These are phyloP conservation scores for Platismatia glauca DNA, from an alignment of 495 filamentous ascomycete genomes.

Conservation along the genomic window DNA sequence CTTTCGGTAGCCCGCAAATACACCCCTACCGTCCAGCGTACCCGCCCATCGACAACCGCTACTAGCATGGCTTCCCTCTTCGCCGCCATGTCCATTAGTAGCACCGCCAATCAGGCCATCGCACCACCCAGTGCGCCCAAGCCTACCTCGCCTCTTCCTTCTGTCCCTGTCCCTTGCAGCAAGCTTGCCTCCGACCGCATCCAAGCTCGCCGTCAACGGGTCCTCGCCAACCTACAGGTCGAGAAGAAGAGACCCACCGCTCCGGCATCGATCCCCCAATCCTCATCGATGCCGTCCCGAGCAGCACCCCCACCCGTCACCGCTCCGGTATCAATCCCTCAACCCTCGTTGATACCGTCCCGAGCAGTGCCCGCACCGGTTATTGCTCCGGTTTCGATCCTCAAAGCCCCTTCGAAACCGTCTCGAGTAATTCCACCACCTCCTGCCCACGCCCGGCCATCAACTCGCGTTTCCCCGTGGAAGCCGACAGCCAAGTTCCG, in stretches of 20 bases:
- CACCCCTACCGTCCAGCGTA: background rate
- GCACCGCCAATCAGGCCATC: conserved; percentile 2
- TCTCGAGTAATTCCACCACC: background rate
- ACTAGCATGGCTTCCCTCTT: background rate
- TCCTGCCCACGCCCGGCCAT: background rate
- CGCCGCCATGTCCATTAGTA: conserved; percentile 2
- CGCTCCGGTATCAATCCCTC: background rate
- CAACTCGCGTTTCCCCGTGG: background rate
- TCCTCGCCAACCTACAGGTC: background rate
- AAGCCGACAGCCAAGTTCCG: too few species aligned
- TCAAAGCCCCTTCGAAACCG: background rate
- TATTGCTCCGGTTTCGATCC: background rate
- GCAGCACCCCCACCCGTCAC: background rate
- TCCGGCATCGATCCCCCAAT: conserved; percentile 1
- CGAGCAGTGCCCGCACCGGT: background rate
- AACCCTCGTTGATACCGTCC: background rate
- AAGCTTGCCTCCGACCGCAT: background rate
- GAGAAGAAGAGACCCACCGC: conserved; percentile 5
- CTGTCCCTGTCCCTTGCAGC: background rate
- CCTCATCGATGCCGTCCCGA: conserved; percentile 2
- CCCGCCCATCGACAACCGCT: conserved; percentile 3
- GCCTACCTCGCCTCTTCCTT: conserved; percentile 11
- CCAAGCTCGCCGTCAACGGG: conserved; percentile 8
- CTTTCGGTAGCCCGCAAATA: background rate
- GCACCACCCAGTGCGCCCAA: conserved; percentile 6